Percentiles rank a stretch among this genome's conserved stretches.
These are phyloP conservation scores for Jackrogersella minutella DNA, from an alignment of 495 filamentous ascomycete genomes.

Conservation along the genomic window DNA sequence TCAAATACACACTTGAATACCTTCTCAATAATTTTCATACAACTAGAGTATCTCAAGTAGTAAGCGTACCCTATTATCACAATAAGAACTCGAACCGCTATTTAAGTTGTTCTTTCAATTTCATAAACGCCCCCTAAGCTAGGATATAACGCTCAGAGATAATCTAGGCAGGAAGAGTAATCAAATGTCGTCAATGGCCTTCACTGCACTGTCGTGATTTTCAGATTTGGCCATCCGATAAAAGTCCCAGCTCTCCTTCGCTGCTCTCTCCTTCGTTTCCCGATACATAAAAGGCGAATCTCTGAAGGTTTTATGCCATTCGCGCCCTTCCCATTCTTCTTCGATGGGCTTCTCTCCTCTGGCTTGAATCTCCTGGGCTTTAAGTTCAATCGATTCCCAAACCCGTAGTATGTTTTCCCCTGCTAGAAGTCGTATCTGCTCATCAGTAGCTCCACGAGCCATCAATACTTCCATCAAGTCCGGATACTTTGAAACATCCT, in stretches of 20 bases:
- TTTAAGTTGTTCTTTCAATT: background rate
- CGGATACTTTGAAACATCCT: constrained; percentile 73
- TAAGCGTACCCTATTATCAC: no score
- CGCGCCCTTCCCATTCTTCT: constrained; percentile 28
- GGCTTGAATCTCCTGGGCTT: constrained; percentile 17
- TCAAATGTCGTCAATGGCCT: constrained; percentile 13
- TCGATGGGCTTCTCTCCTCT: constrained; percentile 18
- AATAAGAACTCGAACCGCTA: background rate
- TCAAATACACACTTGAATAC: no score
- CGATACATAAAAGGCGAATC: constrained; percentile 30
- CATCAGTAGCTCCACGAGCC: constrained; percentile 58
- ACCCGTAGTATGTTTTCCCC: constrained; percentile 59
- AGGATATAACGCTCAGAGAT: no score
- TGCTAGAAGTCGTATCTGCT: constrained; percentile 59
- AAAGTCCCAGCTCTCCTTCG: constrained; percentile 19
- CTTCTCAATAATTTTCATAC: no score
- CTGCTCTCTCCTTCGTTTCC: constrained; percentile 22
- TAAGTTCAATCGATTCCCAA: constrained; percentile 19
- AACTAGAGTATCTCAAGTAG: no score
- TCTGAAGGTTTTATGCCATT: constrained; percentile 29
- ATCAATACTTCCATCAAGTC: constrained; percentile 58
- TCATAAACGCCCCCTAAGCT: no score
- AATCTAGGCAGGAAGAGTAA: background rate
- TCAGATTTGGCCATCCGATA: constrained; percentile 17
- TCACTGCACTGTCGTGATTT: background rate